Percentiles rank a stretch among this genome's conserved stretches.
Evolutionary conservation across 1,139 yeast genomes (phyloP).

Genomic region (Kodamaea alishanica): DNA sequence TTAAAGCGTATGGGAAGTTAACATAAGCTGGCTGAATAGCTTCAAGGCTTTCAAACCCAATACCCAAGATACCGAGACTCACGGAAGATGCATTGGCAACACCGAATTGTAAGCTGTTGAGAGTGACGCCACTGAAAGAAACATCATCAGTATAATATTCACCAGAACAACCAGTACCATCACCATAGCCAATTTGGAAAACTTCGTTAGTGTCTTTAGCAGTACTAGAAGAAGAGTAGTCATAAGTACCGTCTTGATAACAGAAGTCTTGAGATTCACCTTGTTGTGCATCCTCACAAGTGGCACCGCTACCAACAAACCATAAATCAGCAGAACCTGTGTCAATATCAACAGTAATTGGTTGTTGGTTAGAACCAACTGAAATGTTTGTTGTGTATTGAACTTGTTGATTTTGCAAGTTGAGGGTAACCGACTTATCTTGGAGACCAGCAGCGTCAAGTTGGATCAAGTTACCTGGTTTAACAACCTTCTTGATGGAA

Average conservation of each 20-base stretch:
- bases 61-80: constrained; percentile 21
- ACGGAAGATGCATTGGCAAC: constrained; percentile 17
- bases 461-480: background rate
- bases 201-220: constrained; percentile 3
- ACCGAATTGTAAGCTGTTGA: constrained; percentile 18
- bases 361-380: constrained; percentile 13
- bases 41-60: constrained; percentile 15
- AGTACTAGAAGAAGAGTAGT: constrained; percentile 9
- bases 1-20: constrained; percentile 22
- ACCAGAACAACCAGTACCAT: constrained; percentile 14
- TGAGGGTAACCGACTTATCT: background rate
- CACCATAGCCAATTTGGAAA: constrained; percentile 16
- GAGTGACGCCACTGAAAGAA: constrained; percentile 11
- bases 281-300: background rate
- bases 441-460: background rate
- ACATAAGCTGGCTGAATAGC: constrained; percentile 11
- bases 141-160: constrained; percentile 17
- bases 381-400: constrained; percentile 9
- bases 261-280: constrained; percentile 2
- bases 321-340: constrained; percentile 23
- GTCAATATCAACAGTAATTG: constrained; percentile 14
- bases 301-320: constrained; percentile 10
- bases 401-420: constrained; percentile 4
- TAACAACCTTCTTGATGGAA: constrained; percentile 3
- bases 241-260: constrained; percentile 9